These are phyloP conservation scores for Coemansia sp. DNA, from an alignment of 192 early-diverging fungal species.

Conservation along the genomic window DNA sequence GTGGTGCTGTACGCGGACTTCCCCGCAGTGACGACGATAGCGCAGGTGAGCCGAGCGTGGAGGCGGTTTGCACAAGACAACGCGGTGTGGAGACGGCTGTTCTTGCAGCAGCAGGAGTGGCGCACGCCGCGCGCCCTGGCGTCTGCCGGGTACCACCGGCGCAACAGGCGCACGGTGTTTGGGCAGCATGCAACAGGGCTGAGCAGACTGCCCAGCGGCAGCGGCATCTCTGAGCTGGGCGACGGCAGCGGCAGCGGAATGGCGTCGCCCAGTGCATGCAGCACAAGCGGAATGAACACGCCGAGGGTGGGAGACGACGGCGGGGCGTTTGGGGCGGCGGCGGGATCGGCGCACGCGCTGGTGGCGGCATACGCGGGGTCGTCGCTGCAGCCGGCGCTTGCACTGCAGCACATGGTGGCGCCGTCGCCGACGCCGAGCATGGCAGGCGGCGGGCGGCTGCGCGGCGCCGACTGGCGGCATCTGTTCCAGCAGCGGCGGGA, in stretches of 20 bases:
- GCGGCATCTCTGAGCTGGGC: not conserved
- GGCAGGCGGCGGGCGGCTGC: constrained; percentile 9
- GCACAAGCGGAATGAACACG: constrained; percentile 24
- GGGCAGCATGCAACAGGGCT: not conserved
- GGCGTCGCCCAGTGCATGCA: constrained; percentile 17
- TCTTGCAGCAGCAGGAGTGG: constrained; percentile 58
- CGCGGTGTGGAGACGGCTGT: constrained; percentile 71
- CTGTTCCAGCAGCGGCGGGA: constrained; percentile 66
- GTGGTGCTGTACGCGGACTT: constrained; percentile 67
- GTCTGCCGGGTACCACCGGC: constrained; percentile 13
- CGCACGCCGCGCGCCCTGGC: constrained; percentile 38
- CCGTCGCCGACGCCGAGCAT: constrained; percentile 37
- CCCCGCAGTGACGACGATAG: constrained; percentile 61
- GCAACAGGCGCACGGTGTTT: not conserved
- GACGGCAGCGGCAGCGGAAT: constrained; percentile 6
- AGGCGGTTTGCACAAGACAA: constrained; percentile 65
- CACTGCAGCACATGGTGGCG: constrained; percentile 49
- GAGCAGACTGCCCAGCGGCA: not conserved
- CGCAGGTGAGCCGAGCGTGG: constrained; percentile 69
- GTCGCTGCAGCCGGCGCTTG: constrained; percentile 42
- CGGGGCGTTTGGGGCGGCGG: no score
- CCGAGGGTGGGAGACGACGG: constrained; percentile 31
- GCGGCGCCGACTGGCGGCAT: constrained; percentile 64
- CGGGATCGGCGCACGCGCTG: constrained; percentile 16
- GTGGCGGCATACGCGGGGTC: constrained; percentile 35